These are phyloP conservation scores for Pseudoturritis turrita DNA, from an alignment of 345 rosid genomes.

Conservation along the genomic window DNA sequence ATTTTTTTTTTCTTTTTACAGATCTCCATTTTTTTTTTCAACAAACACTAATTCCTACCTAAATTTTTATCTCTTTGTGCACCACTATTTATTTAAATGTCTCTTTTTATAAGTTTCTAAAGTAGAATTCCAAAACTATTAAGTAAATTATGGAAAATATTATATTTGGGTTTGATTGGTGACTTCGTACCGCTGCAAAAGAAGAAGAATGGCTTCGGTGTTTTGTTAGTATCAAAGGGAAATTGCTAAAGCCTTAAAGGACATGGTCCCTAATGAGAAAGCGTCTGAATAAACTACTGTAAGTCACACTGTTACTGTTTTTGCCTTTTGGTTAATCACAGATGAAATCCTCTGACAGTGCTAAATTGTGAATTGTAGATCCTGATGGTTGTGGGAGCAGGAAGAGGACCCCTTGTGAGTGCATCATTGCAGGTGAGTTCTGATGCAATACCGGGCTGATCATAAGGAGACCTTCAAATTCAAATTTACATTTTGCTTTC, in stretches of 20 bases:
- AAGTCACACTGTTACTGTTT: slow-evolving; percentile 19
- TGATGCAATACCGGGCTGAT: not conserved
- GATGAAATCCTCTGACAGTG: not conserved
- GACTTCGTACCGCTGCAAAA: too few species aligned
- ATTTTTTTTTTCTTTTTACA: too few species aligned
- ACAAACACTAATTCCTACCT: too few species aligned
- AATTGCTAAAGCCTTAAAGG: slow-evolving; percentile 65
- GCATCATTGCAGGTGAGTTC: slow-evolving; percentile 68
- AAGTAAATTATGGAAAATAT: too few species aligned
- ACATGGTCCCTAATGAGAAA: slow-evolving; percentile 55
- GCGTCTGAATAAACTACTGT: slow-evolving; percentile 56
- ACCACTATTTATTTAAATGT: too few species aligned
- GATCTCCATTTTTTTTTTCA: too few species aligned
- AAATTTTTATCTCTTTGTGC: too few species aligned
- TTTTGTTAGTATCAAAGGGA: slow-evolving; percentile 71
- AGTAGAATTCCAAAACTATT: too few species aligned
- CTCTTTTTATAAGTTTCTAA: too few species aligned
- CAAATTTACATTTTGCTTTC: not conserved
- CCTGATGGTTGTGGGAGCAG: slow-evolving; percentile 95
- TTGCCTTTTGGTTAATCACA: not conserved
- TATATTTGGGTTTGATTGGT: too few species aligned
- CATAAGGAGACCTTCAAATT: slow-evolving; percentile 5
- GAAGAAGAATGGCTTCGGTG: too few species aligned
- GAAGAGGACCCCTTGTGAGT: slow-evolving; percentile 85
- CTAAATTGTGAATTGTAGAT: slow-evolving; percentile 35